Base-by-base conservation (phyloP, 2,329 filamentous ascomycete species). In the Fusarium nygamai region DNA sequence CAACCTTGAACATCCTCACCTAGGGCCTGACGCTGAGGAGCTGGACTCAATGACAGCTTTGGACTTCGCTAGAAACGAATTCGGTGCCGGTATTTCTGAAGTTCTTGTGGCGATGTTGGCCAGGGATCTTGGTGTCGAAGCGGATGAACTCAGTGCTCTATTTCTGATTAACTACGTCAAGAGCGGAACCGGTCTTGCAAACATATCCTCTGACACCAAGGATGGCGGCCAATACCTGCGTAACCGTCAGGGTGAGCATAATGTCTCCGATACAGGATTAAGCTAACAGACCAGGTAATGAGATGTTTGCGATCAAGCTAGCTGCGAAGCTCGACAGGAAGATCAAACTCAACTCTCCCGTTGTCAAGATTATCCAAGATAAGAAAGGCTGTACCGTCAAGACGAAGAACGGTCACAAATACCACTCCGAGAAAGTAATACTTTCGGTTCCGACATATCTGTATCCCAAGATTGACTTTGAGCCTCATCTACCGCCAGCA, bases 221-320 rank as follows among this genome's bases (percentile, higher is more conserved):
- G 39, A 72, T 36, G 75, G 73, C 0, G 61, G 64, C 1, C 73
- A 76, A 27, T 73, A 72, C 16, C 31, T 73, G 16, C 58, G 70
- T 7, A 64, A 72, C 24, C 68, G 65, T 17, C 66, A 76, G n/a
- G 73, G 73, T n/a, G n/a, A n/a, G n/a, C n/a, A n/a, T n/a, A n/a
- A n/a, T n/a, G n/a, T n/a, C n/a, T n/a, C n/a, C n/a, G n/a, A n/a
- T n/a, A n/a, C n/a, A n/a, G n/a, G n/a, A n/a, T n/a, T n/a, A 27
- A 44, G 33, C 19, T n/a, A 31, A 29, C 0, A 22, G 0, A 17
- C 34, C 10, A 66, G 57, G 46, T 5, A 61, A 61, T 17, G 22
- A 56, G 27, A n/a, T 13, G 8, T 56, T 61, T 19, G 60, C 57
- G 3, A 39, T 6, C 4, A 53, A 51, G 5, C 46, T 67, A 10